A percentile compares a stretch with the other conserved stretches of the same genome.
phyloP scores from a whole-genome alignment of 177 flowering plant genomes.

The Vitis hybrid region DNA sequence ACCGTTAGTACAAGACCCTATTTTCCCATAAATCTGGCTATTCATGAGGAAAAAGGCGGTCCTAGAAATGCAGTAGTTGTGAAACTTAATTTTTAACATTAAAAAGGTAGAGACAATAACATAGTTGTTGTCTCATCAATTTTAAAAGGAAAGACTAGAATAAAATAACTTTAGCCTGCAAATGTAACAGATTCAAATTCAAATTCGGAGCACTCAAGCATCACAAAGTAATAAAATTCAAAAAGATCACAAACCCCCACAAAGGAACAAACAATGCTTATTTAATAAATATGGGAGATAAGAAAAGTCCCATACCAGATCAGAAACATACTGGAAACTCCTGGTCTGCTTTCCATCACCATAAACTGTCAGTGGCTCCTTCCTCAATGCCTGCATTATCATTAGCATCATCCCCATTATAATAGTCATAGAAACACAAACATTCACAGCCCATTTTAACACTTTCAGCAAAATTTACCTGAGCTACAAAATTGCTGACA shows the following conservation, averaged over 20 bases:
- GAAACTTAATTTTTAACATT: too few species aligned
- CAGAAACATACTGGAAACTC: conserved; percentile 97
- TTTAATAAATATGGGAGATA: neutral
- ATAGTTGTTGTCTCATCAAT: too few species aligned
- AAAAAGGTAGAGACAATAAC: too few species aligned
- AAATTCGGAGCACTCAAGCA: neutral
- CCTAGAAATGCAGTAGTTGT: too few species aligned
- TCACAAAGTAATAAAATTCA: neutral
- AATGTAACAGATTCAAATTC: neutral
- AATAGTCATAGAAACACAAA: neutral
- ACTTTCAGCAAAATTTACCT: conserved; percentile 42
- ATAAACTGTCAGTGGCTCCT: conserved; percentile 93
- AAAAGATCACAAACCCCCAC: neutral
- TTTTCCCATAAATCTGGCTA: too few species aligned
- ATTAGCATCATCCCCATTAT: neutral
- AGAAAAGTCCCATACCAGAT: conserved; percentile 53
- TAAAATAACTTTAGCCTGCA: too few species aligned
- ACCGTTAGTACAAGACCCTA: too few species aligned
- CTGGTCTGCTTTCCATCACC: conserved; percentile 99
- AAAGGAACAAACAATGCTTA: neutral
- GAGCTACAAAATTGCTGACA: conserved; percentile 97
- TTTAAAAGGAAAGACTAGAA: too few species aligned
- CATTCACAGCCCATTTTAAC: neutral
- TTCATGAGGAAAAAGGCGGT: too few species aligned
- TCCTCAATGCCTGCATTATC: conserved; percentile 77